Percentiles rank a stretch among this genome's conserved stretches.
phyloP scores from a whole-genome alignment of 495 filamentous ascomycete species.

The Neurospora sp. region DNA sequence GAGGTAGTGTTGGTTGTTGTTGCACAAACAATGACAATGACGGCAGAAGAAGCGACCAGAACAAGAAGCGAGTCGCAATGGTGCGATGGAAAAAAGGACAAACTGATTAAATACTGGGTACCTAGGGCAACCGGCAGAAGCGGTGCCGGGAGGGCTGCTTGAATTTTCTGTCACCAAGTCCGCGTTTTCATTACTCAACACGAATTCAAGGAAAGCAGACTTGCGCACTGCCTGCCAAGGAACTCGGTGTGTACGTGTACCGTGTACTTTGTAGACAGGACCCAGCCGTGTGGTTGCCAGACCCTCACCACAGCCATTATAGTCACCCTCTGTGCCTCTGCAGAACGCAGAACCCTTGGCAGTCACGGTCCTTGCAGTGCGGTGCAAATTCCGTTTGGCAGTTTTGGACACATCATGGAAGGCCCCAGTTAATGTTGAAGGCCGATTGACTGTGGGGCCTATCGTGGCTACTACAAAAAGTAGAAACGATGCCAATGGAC shows the following conservation, averaged over 20 bases:
- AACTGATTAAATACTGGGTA: background rate
- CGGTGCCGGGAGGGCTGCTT: background rate
- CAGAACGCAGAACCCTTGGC: background rate
- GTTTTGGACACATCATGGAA: background rate
- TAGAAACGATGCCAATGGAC: background rate
- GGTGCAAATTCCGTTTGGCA: background rate
- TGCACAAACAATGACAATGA: background rate
- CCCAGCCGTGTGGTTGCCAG: background rate
- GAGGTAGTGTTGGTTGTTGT: background rate
- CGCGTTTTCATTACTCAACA: constrained; percentile 2
- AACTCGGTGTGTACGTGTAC: background rate
- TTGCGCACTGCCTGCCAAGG: background rate
- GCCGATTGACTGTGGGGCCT: background rate
- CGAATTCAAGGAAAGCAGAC: background rate
- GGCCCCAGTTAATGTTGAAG: background rate
- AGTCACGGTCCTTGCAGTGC: background rate
- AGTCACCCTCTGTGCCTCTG: background rate
- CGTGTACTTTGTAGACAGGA: background rate
- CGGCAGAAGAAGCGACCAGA: background rate
- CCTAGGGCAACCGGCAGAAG: background rate
- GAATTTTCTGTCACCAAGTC: background rate
- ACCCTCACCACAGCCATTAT: background rate
- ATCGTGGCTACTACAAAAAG: background rate
- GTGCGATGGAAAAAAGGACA: background rate
- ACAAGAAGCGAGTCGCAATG: background rate